These are phyloP conservation scores for Ustilago nuda DNA, from an alignment of 1,284 basidiomycete species.

Conservation along the genomic window DNA sequence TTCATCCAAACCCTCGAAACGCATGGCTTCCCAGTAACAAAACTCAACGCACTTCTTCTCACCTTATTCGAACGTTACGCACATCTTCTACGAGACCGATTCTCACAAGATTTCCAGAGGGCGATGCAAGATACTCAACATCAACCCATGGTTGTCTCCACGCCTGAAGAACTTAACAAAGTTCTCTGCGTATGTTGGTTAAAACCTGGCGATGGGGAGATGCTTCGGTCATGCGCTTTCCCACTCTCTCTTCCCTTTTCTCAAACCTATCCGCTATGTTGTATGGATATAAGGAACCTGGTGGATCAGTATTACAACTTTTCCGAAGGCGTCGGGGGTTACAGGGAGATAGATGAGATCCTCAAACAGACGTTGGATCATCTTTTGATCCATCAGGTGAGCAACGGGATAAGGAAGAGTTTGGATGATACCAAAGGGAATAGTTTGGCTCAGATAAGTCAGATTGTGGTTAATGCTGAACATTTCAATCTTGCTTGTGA, in stretches of 20 bases:
- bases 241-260: constrained; percentile 92
- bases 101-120: constrained; percentile 74
- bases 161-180: constrained; percentile 78
- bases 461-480: constrained; percentile 92
- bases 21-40: constrained; percentile 84
- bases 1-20: constrained; percentile 91
- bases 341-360: constrained; percentile 90
- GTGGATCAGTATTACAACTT: constrained; percentile 98
- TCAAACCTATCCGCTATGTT: constrained; percentile 92
- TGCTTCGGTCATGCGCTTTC: constrained; percentile 69
- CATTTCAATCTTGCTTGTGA: constrained; percentile 88
- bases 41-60: constrained; percentile 85
- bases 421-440: constrained; percentile 74
- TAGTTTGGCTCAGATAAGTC: constrained; percentile 91
- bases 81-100: constrained; percentile 83
- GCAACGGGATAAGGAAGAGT: constrained; percentile 79
- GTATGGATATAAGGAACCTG: constrained; percentile 93
- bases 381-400: constrained; percentile 84
- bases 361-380: constrained; percentile 90
- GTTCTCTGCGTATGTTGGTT: constrained; percentile 89
- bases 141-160: constrained; percentile 87
- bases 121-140: constrained; percentile 86
- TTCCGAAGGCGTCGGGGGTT: constrained; percentile 90
- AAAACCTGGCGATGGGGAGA: constrained; percentile 70
- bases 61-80: constrained; percentile 92